Percentiles rank a stretch among this genome's conserved stretches.
phyloP scores from a whole-genome alignment of 805 yeast genomes.

The Candida endomychidarum region DNA sequence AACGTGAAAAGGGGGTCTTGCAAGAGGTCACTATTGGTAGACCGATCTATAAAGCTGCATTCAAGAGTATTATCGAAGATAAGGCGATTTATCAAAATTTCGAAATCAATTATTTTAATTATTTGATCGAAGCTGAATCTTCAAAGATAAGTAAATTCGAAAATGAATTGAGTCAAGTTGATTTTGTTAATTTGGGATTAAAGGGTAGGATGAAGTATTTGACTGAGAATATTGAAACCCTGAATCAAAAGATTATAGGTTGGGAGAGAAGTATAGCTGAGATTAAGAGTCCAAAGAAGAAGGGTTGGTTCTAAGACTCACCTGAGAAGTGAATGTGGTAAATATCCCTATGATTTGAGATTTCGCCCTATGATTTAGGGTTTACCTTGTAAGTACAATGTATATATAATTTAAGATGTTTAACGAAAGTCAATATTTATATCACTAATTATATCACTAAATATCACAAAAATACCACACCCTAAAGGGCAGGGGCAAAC shows the following conservation, averaged over 20 bases:
- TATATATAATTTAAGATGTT: no score
- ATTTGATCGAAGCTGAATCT: constrained; percentile 58
- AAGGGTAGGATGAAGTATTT: constrained; percentile 65
- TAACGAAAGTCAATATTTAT: no score
- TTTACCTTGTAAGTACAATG: no score
- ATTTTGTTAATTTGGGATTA: constrained; percentile 47
- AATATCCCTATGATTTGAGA: no score
- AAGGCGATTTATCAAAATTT: constrained; percentile 53
- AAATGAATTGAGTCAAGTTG: constrained; percentile 62
- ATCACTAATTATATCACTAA: no score
- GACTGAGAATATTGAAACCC: constrained; percentile 60
- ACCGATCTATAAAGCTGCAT: constrained; percentile 83
- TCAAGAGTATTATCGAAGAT: constrained; percentile 61
- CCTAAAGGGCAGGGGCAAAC: no score
- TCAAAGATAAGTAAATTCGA: constrained; percentile 65
- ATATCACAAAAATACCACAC: no score
- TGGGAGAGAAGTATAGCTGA: constrained; percentile 30
- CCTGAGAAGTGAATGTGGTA: no score
- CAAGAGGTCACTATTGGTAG: constrained; percentile 71
- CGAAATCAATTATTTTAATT: constrained; percentile 60
- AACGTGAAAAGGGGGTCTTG: constrained; percentile 76
- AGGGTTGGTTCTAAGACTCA: constrained; percentile 8
- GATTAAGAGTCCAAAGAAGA: constrained; percentile 17
- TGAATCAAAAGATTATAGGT: constrained; percentile 45
- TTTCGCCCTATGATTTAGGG: no score